Evolutionary conservation across 192 early-diverging fungal species (phyloP), one percentile per base, ranked within the genome.

Genomic region (Coemansia sp.): DNA sequence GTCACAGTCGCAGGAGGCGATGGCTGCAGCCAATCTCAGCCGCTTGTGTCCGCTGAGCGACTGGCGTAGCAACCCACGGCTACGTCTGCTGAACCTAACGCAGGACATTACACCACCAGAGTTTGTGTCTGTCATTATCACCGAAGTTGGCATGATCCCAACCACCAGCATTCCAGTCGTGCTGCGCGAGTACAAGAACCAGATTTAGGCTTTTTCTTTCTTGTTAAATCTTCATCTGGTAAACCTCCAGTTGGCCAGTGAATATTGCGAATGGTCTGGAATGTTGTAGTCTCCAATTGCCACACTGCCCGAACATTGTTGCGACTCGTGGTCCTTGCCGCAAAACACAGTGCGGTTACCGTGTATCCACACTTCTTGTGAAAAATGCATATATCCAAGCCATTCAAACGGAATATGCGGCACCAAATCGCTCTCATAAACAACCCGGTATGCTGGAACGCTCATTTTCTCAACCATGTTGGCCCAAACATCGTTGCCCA

Each of bases 91-190:
- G 65, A 98, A 96, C 61, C 71, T 97, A 6, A 73, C 91, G 59
- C 96, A 98, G 72, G 97, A 99, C 74, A 83, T 98, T 43, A 99
- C 96, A 2, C 96, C 97, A 32, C 88, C 95, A 41, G 86, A 94
- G 66, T 95, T 91, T 74, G 88, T 99, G 52, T 92, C 92, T 27
- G 84, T 92, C 35, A 89, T 97, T 41, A 85, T 95, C 18, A 95
- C 93, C 16, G 97, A 99, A 72, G 86, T 93, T 11, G 97, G 97
- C 23, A 69, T 93, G 66, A 92, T 96, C 57, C 93, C 93, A 9
- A 92, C 88, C 63, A 95, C 94, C 20, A 92, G 90, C 58, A 91
- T 92, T 26, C 91, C 90, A 6, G 90, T 91, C 22, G 86, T 90
- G 20, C 55, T 85, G 49, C 83, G 81, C 69, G 83, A 84, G 68